A percentile compares a stretch with the other conserved stretches of the same genome.
Conservation (phyloP, 2,329 filamentous ascomycete species). For the Paecilomyces fulvus region DNA sequence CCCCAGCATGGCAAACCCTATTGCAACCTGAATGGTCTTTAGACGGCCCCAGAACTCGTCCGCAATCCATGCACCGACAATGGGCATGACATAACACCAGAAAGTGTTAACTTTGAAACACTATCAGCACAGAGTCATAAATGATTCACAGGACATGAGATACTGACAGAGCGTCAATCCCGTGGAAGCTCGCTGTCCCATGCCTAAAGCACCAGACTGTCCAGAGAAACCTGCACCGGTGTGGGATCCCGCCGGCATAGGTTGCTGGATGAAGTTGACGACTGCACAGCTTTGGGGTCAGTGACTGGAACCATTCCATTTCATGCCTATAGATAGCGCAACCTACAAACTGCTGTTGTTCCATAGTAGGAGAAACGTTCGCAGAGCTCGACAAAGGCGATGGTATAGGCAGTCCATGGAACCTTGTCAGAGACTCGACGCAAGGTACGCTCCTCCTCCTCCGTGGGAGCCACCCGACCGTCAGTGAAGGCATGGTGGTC, state of each 20-base stretch:
- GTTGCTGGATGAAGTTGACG: slow-evolving; percentile 47
- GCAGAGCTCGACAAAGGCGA: slow-evolving; percentile 48
- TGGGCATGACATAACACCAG: slow-evolving; percentile 54
- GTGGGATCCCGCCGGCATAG: slow-evolving; percentile 9
- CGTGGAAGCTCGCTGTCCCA: slow-evolving; percentile 39
- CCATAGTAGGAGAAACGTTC: slow-evolving; percentile 55
- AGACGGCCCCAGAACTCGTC: slow-evolving; percentile 64
- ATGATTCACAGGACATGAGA: slow-evolving; percentile 40
- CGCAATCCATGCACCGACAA: slow-evolving; percentile 55
- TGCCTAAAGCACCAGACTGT: slow-evolving; percentile 32
- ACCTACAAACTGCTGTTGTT: slow-evolving; percentile 35
- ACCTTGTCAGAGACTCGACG: slow-evolving; percentile 49
- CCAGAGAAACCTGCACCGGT: slow-evolving; percentile 25
- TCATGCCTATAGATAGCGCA: background rate
- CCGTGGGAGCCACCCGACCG: slow-evolving; percentile 30
- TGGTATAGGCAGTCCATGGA: slow-evolving; percentile 48
- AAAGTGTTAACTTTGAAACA: slow-evolving; percentile 45
- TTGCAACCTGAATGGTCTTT: slow-evolving; percentile 62
- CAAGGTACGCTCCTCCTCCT: slow-evolving; percentile 43
- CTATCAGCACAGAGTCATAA: background rate
- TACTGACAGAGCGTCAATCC: slow-evolving; percentile 47
- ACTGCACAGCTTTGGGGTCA: slow-evolving; percentile 12
- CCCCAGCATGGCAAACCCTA: slow-evolving; percentile 55
- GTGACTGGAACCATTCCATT: background rate
- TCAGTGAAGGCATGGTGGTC: background rate